Conservation (phyloP, 2,329 filamentous ascomycete species). For the Colletotrichum gigasporum region DNA sequence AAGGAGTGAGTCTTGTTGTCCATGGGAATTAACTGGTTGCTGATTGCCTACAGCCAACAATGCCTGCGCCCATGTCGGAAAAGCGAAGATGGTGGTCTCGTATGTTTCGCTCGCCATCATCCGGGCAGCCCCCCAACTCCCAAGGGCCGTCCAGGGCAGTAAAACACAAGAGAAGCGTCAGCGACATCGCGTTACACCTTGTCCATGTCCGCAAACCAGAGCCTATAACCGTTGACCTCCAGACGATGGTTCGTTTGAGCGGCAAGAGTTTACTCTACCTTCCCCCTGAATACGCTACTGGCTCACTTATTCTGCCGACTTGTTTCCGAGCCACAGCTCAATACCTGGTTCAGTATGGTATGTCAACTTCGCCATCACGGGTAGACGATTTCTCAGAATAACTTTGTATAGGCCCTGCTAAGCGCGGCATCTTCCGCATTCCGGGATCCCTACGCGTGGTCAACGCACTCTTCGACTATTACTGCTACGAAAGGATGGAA, state of each 20-base stretch:
- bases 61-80: conserved; percentile 32
- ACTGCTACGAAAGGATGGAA: conserved; percentile 59
- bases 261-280: conserved; percentile 71
- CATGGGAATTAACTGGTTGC: background rate
- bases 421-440: conserved; percentile 70
- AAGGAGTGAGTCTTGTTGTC: conserved; percentile 3
- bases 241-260: conserved; percentile 69
- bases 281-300: conserved; percentile 66
- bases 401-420: conserved; percentile 44
- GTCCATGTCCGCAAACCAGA: conserved; percentile 53
- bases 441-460: conserved; percentile 67
- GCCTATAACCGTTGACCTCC: conserved; percentile 59
- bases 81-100: conserved; percentile 50
- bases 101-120: conserved; percentile 41
- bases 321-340: conserved; percentile 74
- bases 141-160: conserved; percentile 30
- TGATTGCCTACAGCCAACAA: conserved; percentile 8
- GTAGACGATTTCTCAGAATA: conserved; percentile 28
- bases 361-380: conserved; percentile 31
- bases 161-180: conserved; percentile 62
- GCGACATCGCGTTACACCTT: conserved; percentile 61
- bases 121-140: conserved; percentile 1
- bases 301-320: conserved; percentile 68
- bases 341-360: conserved; percentile 68
- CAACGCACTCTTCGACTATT: conserved; percentile 71